phyloP scores from a whole-genome alignment of 2,329 filamentous ascomycete genomes.

The Exophiala viscosa region DNA sequence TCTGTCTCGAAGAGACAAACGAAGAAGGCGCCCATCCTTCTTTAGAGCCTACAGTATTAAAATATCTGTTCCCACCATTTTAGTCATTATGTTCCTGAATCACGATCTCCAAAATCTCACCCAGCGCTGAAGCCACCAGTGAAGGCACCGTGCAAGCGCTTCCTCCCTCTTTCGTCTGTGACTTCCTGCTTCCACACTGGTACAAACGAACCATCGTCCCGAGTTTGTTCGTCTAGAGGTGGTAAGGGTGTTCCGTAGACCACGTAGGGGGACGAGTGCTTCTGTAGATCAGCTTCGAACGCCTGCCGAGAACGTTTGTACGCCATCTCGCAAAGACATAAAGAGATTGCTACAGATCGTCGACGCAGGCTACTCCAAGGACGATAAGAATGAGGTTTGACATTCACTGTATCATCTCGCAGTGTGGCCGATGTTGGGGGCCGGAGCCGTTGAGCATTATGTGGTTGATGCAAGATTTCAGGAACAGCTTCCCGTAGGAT shows the following conservation, averaged over 20 bases:
- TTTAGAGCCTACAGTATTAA: conserved; percentile 96
- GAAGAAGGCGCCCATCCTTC: conserved; percentile 93
- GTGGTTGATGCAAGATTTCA: no score
- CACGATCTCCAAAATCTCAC: conserved; percentile 51
- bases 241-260: conserved; percentile 82
- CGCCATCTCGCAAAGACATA: conserved; percentile 55
- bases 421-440: no score
- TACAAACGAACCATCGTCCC: conserved; percentile 88
- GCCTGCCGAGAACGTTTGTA: conserved; percentile 73
- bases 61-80: conserved; percentile 63
- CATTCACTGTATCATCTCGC: no score
- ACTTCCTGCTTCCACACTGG: conserved; percentile 99
- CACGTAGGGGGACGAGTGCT: conserved; percentile 68
- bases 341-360: not conserved
- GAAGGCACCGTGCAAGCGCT: conserved; percentile 91
- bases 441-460: no score
- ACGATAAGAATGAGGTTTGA: no score
- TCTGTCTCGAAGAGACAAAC: conserved; percentile 83
- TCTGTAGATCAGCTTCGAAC: conserved; percentile 71
- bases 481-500: no score
- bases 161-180: conserved; percentile 83
- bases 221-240: conserved; percentile 66
- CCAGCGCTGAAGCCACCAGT: conserved; percentile 96
- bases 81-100: conserved; percentile 33
- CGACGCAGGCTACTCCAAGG: not conserved